Conservation (phyloP, 1,284 basidiomycete genomes). For the Ganoderma boninense region DNA sequence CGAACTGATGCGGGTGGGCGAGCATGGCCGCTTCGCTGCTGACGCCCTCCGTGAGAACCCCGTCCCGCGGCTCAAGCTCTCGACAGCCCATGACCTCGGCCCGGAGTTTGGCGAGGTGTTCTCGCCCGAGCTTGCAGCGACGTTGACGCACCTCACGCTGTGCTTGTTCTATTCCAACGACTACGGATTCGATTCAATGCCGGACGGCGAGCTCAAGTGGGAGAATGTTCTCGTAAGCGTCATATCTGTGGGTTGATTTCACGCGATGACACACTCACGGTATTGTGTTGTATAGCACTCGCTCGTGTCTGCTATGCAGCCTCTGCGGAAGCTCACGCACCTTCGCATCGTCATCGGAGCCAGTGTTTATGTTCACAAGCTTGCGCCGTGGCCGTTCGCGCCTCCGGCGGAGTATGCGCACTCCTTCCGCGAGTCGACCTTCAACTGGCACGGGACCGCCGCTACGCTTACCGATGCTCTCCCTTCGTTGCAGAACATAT, state of each 20-base stretch:
- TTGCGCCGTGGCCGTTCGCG: neutral
- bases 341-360: neutral
- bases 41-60: neutral
- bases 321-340: neutral
- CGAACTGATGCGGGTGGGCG: neutral
- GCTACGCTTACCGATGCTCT: neutral
- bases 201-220: neutral
- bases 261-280: too few relatives aligned
- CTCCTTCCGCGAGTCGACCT: neutral
- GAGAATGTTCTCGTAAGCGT: neutral
- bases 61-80: neutral
- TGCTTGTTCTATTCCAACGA: neutral
- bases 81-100: neutral
- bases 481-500: neutral
- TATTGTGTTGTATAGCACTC: neutral
- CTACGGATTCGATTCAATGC: neutral
- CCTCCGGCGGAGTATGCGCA: neutral
- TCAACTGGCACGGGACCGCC: neutral
- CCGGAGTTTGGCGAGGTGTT: neutral
- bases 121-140: neutral
- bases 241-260: neutral
- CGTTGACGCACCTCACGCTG: neutral
- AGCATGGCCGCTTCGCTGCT: neutral
- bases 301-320: neutral
- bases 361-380: neutral